Evolutionary conservation across 805 yeast species (phyloP), one percentile per base, ranked within the genome.

Genomic region (Teunomyces kruisii): DNA sequence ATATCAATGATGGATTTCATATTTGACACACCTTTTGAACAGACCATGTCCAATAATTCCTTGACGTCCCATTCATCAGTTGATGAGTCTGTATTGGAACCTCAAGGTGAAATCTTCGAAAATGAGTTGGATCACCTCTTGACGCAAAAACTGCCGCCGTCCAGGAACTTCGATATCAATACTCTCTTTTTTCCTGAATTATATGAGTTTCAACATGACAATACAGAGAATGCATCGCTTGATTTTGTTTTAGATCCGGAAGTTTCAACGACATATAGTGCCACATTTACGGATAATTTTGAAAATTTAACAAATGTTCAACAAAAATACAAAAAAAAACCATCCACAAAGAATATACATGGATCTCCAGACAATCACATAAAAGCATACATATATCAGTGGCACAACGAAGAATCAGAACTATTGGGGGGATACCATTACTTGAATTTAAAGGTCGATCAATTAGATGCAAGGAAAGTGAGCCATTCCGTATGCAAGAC

Each of bases 401-500:
- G 44, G 44, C 30, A 24, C 16, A 31, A 33, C 19, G 37, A 42
- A 12, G 39, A 42, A 8, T 24, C 28, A 13, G 31, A 32, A 16
- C 16, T 19, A 14, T 22, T 27, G 15, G 33, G 38, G 6, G 39
- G 38, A 1, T 32, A 27, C 9, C 26, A 38, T 9, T 24, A 27
- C 24, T 31, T 47, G 10, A 37, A 42, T 15, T 24, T 48, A 16
- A 13, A 19, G 10, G 31, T 38, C 9, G 12, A 27, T 8, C 14
- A 37, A 16, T 28, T 47, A n/a, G 48, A 51, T 32, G 48, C 55
- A 24, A 7, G 31, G 16, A 33, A 35, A 14, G 42, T 50, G 14
- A 53, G 58, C 43, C 32, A 28, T 3, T 40, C 52, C 6, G 55
- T 58, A 6, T 44, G 28, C 12, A 22, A 22, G n/a, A 44, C 59